Base-by-base conservation (phyloP, 2,329 filamentous ascomycete genomes). In the Aspergillus fructus region DNA sequence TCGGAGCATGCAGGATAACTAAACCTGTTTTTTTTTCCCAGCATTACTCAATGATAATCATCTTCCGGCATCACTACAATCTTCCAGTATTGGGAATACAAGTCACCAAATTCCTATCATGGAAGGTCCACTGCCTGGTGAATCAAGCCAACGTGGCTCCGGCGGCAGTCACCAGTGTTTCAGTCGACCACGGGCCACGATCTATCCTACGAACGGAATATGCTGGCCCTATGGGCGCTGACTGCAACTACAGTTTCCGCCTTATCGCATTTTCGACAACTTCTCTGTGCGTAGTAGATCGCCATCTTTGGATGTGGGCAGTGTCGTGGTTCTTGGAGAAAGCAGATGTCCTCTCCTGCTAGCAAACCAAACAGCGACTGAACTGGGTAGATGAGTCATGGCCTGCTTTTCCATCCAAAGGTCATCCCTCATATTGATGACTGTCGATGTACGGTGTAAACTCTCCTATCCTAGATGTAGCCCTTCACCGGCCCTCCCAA, bases 141-240 rank as follows among this genome's bases (percentile, higher is more conserved):
- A 47, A 47, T 21, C 24, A 33, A 33, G 45, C 24, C 19, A 47
- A n/a, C 45, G 9, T 17, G 37, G 37, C 37, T 40, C 13, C 37
- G 9, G 40, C 24, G 17, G 21, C n/a, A 13, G n/a, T 21, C n/a
- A 48, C 46, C 40, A 42, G 39, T 49, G 54, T 56, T 61, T 56
- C 52, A 59, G 49, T 50, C 46, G 59, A 48, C 17, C 8, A n/a
- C 27, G 27, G 45, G n/a, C 61, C 42, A 53, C 56, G 49, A 56
- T 55, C 45, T 59, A 37, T 53, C 59, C 47, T 45, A 46, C 53
- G 17, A 56, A 60, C 59, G 59, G 56, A 59, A 55, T 53, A 50
- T 59, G 57, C 53, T 57, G 56, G 57, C 52, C 43, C 39, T 49
- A 55, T 56, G 53, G 52, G 55, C 39, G 53, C 41, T 24, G 39